Conservation (phyloP, 805 yeast species). For the Spathaspora boniae region DNA sequence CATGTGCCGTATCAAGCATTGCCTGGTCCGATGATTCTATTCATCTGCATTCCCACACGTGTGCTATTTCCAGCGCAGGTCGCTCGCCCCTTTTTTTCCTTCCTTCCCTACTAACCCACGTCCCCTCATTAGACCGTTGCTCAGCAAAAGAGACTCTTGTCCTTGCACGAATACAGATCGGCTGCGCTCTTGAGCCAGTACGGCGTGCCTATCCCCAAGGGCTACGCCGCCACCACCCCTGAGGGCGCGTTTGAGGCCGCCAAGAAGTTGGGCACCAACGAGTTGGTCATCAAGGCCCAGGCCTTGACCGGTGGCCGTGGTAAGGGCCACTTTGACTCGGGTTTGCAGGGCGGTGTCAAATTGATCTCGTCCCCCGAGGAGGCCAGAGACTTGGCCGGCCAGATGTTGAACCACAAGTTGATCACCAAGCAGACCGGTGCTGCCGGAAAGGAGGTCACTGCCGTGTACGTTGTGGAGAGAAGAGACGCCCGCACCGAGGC, state of each 20-base stretch:
- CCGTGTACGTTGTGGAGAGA: slow-evolving; percentile 93
- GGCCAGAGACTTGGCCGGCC: slow-evolving; percentile 78
- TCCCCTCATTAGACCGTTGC: slow-evolving; percentile 8
- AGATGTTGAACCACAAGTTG: slow-evolving; percentile 89
- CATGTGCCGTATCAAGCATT: too few species aligned
- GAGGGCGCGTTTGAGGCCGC: slow-evolving; percentile 86
- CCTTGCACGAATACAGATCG: slow-evolving; percentile 94
- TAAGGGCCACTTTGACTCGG: slow-evolving; percentile 95
- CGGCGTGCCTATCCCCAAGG: slow-evolving; percentile 88
- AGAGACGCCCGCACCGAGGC: slow-evolving; percentile 94
- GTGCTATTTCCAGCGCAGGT: too few species aligned
- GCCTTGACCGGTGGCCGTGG: slow-evolving; percentile 99
- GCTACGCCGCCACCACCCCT: slow-evolving; percentile 86
- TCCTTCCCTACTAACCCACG: slow-evolving; percentile 5
- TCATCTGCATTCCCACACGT: too few species aligned
- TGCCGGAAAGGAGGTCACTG: slow-evolving; percentile 94
- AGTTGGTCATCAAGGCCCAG: slow-evolving; percentile 95
- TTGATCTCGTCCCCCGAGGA: slow-evolving; percentile 81
- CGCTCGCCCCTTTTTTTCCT: not conserved
- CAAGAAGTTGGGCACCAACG: slow-evolving; percentile 67
- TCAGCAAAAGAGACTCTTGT: slow-evolving; percentile 62
- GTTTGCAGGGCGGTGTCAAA: slow-evolving; percentile 95
- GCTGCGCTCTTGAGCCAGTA: slow-evolving; percentile 79
- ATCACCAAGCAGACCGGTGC: slow-evolving; percentile 98
- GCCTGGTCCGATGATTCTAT: too few species aligned